A percentile compares a stretch with the other conserved stretches of the same genome.
These are phyloP conservation scores for Mucor piriformis DNA, from an alignment of 371 early-diverging fungal genomes.

Conservation along the genomic window DNA sequence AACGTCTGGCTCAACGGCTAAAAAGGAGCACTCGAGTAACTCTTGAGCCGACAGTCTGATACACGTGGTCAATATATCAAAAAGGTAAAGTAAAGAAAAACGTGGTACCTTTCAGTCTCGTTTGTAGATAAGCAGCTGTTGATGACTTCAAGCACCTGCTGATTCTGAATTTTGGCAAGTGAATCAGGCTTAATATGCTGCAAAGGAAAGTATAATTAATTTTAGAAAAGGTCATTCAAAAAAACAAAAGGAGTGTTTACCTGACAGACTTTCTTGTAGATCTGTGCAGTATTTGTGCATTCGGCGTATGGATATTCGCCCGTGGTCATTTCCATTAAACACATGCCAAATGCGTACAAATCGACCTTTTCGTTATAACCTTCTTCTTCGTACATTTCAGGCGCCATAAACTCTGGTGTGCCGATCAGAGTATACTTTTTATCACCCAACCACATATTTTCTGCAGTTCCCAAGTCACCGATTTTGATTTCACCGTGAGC, in stretches of 20 bases:
- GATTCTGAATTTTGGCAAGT: slow-evolving; percentile 67
- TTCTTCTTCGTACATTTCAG: slow-evolving; percentile 61
- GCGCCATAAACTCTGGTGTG: no score
- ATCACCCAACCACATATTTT: slow-evolving; percentile 58
- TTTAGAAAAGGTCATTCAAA: slow-evolving; percentile 1
- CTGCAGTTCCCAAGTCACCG: slow-evolving; percentile 91
- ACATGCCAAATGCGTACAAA: slow-evolving; percentile 96
- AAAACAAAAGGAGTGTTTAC: slow-evolving; percentile 24
- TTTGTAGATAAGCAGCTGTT: slow-evolving; percentile 70
- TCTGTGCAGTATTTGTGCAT: slow-evolving; percentile 84
- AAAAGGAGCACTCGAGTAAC: slow-evolving; percentile 78
- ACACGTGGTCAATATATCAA: slow-evolving; percentile 12
- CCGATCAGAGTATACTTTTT: slow-evolving; percentile 82
- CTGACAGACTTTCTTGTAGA: slow-evolving; percentile 78
- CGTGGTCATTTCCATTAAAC: slow-evolving; percentile 86
- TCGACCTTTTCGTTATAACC: slow-evolving; percentile 88
- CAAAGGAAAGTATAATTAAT: background rate
- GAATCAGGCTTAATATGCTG: slow-evolving; percentile 85
- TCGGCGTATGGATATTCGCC: slow-evolving; percentile 88
- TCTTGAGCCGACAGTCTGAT: slow-evolving; percentile 70
- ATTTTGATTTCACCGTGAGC: slow-evolving; percentile 56
- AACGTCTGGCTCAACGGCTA: slow-evolving; percentile 79
- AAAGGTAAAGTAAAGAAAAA: background rate
- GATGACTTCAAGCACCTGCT: slow-evolving; percentile 78
- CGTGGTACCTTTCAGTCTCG: slow-evolving; percentile 65